phyloP scores from a whole-genome alignment of 139 green algal species.

The Chloropicon primus region DNA sequence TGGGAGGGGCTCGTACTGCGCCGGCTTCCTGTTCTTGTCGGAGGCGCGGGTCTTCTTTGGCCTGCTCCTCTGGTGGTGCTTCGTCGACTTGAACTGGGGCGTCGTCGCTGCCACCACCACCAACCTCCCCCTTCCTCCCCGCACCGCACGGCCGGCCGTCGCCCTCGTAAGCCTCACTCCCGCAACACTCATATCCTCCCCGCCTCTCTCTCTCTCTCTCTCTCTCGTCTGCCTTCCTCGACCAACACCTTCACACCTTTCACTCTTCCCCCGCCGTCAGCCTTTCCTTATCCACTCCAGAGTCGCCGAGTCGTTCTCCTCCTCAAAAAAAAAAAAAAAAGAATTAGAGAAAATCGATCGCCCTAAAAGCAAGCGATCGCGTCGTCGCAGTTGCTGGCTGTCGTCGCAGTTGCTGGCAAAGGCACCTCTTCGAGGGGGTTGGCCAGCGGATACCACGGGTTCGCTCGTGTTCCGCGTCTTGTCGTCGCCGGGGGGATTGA shows the following conservation, averaged over 20 bases:
- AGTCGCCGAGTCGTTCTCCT: slow-evolving; percentile 10
- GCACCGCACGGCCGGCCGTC: too few relatives aligned
- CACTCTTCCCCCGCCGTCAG: background rate
- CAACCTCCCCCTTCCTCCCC: background rate
- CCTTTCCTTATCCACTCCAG: slow-evolving; percentile 3
- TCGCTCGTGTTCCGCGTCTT: too few relatives aligned
- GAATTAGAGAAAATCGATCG: too few relatives aligned
- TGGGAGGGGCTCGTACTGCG: background rate
- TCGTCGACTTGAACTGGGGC: slow-evolving; percentile 4
- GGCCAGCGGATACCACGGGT: too few relatives aligned
- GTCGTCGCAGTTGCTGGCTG: too few relatives aligned
- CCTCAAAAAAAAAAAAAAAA: slow-evolving; percentile 10
- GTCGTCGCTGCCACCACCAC: background rate
- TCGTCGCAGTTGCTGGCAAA: too few relatives aligned
- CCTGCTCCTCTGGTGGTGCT: background rate
- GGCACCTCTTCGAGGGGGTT: too few relatives aligned
- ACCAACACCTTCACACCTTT: slow-evolving; percentile 7
- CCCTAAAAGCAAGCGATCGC: too few relatives aligned
- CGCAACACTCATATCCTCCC: background rate
- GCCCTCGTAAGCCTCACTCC: background rate
- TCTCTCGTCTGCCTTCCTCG: slow-evolving; percentile 1
- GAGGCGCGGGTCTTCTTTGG: slow-evolving; percentile 1
- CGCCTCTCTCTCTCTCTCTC: slow-evolving; percentile 9
- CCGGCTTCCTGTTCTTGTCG: background rate
- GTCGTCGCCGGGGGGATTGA: too few relatives aligned